Percentiles rank a stretch among this genome's conserved stretches.
These are phyloP conservation scores for Arctostaphylos glauca DNA, from an alignment of 148 eudicot genomes.

Conservation along the genomic window DNA sequence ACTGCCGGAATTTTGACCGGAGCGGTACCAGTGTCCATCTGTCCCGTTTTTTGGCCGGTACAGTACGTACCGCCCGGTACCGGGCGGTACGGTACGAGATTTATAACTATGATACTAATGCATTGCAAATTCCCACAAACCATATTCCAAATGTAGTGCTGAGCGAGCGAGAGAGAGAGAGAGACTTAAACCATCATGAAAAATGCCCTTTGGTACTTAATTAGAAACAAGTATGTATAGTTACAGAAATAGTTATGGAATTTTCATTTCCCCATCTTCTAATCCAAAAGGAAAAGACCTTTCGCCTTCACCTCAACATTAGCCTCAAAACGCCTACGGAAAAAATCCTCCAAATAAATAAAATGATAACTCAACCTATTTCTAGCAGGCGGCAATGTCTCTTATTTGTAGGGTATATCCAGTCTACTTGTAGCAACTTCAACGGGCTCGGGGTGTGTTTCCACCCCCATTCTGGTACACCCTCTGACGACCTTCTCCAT, in stretches of 20 bases:
- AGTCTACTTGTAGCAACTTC: slow-evolving; percentile 18
- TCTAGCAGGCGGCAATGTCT: not conserved
- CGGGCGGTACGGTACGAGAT: too few relatives aligned
- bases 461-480: slow-evolving; percentile 31
- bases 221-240: not conserved
- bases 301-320: not conserved
- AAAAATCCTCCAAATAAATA: not conserved
- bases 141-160: too few relatives aligned
- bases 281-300: not conserved
- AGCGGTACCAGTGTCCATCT: too few relatives aligned
- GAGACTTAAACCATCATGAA: not conserved
- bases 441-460: slow-evolving; percentile 18
- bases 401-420: not conserved
- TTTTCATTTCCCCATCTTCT: not conserved
- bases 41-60: too few relatives aligned
- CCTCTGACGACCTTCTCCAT: slow-evolving; percentile 23
- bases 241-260: not conserved
- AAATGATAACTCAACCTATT: not conserved
- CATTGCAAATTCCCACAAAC: not conserved
- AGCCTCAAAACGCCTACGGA: slow-evolving; percentile 9
- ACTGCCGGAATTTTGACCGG: too few relatives aligned
- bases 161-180: not conserved
- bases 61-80: too few relatives aligned
- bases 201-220: not conserved
- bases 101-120: too few relatives aligned